Evolutionary conservation across 2,329 filamentous ascomycete species (phyloP).

Genomic region (Colletotrichum echinochloae): DNA sequence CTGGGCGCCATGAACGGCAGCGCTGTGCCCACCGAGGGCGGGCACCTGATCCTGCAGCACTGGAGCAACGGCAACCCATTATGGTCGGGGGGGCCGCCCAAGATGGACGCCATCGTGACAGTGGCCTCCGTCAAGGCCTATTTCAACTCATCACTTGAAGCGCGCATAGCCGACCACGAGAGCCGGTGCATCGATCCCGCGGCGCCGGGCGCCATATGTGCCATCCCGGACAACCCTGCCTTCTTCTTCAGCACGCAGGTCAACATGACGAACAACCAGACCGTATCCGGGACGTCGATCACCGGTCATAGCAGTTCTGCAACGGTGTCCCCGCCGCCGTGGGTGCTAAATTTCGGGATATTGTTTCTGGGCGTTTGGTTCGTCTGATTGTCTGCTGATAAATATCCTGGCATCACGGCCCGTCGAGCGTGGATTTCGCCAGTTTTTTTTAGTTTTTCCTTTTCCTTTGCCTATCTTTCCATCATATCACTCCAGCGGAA

Average conservation of each 20-base stretch:
- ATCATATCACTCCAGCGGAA: not conserved
- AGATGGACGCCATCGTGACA: constrained; percentile 69
- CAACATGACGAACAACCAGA: constrained; percentile 63
- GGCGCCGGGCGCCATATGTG: constrained; percentile 57
- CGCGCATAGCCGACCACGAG: constrained; percentile 54
- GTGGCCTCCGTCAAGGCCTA: constrained; percentile 82
- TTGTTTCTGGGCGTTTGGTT: constrained; percentile 22
- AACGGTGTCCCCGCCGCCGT: constrained; percentile 9
- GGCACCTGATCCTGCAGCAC: constrained; percentile 78
- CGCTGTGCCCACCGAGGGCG: constrained; percentile 69
- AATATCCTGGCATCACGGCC: not conserved
- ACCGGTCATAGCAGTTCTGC: not conserved
- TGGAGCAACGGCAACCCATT: constrained; percentile 80
- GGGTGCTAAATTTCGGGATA: not conserved
- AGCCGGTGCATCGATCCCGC: constrained; percentile 54
- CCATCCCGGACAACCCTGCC: constrained; percentile 60
- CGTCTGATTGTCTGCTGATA: constrained; percentile 9
- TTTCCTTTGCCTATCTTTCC: not conserved
- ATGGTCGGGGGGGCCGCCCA: constrained; percentile 80
- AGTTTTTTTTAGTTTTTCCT: not conserved
- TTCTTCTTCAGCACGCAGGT: constrained; percentile 63
- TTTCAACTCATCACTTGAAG: constrained; percentile 75
- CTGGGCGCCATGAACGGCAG: constrained; percentile 68
- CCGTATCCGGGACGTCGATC: constrained; percentile 46
- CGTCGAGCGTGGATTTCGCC: not conserved